Evolutionary conservation across 257 asterid species (phyloP).

Genomic region (Striga asiatica): DNA sequence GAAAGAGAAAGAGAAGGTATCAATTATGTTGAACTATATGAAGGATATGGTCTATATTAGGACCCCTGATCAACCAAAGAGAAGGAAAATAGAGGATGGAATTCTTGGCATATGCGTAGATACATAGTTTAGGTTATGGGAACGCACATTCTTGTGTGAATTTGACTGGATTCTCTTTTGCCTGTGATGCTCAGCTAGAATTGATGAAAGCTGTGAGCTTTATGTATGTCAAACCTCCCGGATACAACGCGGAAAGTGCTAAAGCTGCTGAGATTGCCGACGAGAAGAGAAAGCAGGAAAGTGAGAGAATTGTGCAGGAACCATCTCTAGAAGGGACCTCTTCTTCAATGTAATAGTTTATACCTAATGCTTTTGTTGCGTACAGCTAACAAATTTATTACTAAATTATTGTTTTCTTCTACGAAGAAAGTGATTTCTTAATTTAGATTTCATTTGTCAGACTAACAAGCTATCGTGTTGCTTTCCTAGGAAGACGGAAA

Average conservation of each 20-base stretch:
- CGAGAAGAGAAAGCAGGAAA: constrained; percentile 38
- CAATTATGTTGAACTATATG: neutral
- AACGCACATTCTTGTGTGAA: constrained; percentile 7
- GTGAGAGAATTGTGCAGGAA: constrained; percentile 17
- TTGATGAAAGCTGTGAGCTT: constrained; percentile 98
- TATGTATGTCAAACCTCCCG: constrained; percentile 96
- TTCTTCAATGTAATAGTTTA: constrained; percentile 40
- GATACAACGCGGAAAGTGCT: constrained; percentile 95
- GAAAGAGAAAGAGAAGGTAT: constrained; percentile 94
- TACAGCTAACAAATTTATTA: neutral
- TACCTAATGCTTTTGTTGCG: constrained; percentile 3
- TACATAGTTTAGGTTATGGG: neutral
- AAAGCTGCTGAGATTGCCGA: constrained; percentile 87
- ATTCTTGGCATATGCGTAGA: neutral
- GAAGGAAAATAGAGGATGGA: neutral
- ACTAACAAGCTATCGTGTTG: constrained; percentile 7
- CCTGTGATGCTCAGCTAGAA: constrained; percentile 55
- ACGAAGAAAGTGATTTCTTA: neutral
- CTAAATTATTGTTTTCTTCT: neutral
- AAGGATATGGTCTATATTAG: neutral
- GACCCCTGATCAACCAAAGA: neutral
- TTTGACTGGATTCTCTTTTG: constrained; percentile 6
- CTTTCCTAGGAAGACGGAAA: constrained; percentile 41
- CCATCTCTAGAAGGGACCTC: constrained; percentile 37
- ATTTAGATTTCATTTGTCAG: constrained; percentile 2